Evolutionary conservation across 2,329 filamentous ascomycete genomes (phyloP).

Genomic region (Ceratocystis eucalypticola): DNA sequence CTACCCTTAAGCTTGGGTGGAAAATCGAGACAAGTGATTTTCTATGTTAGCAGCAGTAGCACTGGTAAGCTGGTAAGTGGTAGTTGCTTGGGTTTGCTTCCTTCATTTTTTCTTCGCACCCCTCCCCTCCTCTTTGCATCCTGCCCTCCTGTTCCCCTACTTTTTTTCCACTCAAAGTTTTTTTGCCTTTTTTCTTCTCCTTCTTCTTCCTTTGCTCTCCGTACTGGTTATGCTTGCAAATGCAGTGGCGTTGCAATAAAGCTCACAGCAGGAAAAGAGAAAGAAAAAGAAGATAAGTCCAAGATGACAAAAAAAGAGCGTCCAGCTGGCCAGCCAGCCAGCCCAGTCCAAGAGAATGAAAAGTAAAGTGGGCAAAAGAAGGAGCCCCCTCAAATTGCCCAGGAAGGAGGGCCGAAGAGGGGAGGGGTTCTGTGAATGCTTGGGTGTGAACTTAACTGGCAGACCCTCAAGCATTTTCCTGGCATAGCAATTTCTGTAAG

Average conservation of each 20-base stretch:
- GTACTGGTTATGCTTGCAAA: not conserved
- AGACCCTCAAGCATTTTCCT: not conserved
- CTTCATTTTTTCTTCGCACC: not conserved
- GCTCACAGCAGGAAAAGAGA: not conserved
- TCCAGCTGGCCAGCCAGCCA: not conserved
- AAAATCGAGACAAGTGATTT: not conserved
- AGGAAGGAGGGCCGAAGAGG: not conserved
- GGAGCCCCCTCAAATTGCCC: not conserved
- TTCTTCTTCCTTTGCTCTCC: not conserved
- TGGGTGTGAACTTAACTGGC: not conserved
- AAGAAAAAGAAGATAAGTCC: not conserved
- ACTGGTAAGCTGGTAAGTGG: not conserved
- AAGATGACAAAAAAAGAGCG: not conserved
- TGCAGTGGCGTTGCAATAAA: not conserved
- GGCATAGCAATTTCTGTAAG: slow-evolving; percentile 5
- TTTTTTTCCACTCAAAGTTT: not conserved
- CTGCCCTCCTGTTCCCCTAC: not conserved
- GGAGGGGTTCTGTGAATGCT: not conserved
- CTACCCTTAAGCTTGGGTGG: not conserved
- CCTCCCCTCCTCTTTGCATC: not conserved
- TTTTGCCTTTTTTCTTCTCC: no score
- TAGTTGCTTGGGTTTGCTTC: not conserved
- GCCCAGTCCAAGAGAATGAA: not conserved
- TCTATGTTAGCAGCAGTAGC: not conserved
- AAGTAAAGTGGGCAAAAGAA: not conserved